phyloP scores from a whole-genome alignment of 768 basidiomycete species.

The Suillus sp. region DNA sequence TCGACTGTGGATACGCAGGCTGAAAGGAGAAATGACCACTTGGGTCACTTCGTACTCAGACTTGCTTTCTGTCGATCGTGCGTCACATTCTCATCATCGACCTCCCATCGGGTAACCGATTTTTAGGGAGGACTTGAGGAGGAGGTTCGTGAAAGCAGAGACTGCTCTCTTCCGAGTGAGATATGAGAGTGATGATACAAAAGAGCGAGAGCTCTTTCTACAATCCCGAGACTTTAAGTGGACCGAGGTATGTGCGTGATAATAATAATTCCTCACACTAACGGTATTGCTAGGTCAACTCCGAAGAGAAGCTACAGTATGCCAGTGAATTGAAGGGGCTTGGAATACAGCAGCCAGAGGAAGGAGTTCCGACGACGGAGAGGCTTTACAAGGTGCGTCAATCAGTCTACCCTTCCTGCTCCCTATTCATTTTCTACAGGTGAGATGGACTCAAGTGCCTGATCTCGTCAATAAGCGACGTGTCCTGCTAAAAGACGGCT shows the following conservation, averaged over 20 bases:
- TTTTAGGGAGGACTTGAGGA: constrained; percentile 82
- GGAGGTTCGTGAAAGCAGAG: constrained; percentile 90
- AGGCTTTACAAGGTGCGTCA: constrained; percentile 72
- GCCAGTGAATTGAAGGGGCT: constrained; percentile 47
- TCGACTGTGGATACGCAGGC: constrained; percentile 48
- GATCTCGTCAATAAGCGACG: constrained; percentile 84
- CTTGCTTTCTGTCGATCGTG: constrained; percentile 97
- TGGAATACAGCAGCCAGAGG: constrained; percentile 15
- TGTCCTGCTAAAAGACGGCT: constrained; percentile 76
- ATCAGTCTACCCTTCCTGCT: not conserved
- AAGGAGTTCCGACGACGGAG: not conserved
- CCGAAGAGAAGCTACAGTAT: constrained; percentile 55
- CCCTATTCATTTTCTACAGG: constrained; percentile 47
- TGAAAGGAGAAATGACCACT: constrained; percentile 80
- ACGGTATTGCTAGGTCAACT: constrained; percentile 48
- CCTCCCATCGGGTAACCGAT: not conserved
- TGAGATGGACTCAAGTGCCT: constrained; percentile 95
- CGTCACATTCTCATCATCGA: constrained; percentile 36
- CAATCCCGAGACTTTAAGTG: constrained; percentile 64
- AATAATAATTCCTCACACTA: constrained; percentile 11
- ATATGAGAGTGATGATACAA: constrained; percentile 61
- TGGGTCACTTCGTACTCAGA: constrained; percentile 92
- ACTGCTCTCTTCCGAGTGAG: constrained; percentile 79
- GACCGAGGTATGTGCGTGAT: constrained; percentile 48
- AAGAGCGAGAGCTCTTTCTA: constrained; percentile 71